These are phyloP conservation scores for Coniochaeta pulveracea DNA, from an alignment of 2,329 filamentous ascomycete genomes.

Conservation along the genomic window DNA sequence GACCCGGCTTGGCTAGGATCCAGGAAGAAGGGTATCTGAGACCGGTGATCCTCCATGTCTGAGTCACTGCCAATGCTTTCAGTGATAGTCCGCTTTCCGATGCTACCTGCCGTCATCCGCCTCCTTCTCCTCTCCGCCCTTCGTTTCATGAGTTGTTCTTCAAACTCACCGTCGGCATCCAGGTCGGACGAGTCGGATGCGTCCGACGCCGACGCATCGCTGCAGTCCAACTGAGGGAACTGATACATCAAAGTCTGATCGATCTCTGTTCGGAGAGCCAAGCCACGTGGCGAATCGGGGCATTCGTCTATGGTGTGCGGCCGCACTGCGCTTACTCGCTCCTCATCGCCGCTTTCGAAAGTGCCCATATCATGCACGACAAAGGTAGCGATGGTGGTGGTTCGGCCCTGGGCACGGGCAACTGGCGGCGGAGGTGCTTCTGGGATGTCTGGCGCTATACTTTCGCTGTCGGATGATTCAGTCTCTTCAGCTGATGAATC, in stretches of 20 bases:
- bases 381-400: constrained; percentile 16
- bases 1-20: constrained; percentile 30
- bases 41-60: constrained; percentile 27
- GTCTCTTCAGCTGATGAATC: constrained; percentile 16
- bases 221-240: constrained; percentile 33
- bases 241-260: constrained; percentile 31
- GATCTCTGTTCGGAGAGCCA: too few species aligned
- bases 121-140: constrained; percentile 30
- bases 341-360: constrained; percentile 32
- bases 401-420: too few species aligned
- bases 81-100: constrained; percentile 42
- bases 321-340: constrained; percentile 27
- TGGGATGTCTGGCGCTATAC: constrained; percentile 11
- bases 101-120: constrained; percentile 39
- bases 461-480: constrained; percentile 12
- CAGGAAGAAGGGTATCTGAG: constrained; percentile 22
- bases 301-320: too few species aligned
- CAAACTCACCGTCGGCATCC: constrained; percentile 22
- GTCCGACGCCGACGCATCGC: constrained; percentile 18
- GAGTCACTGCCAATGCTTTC: constrained; percentile 38
- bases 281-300: too few species aligned
- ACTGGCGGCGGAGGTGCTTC: constrained; percentile 7
- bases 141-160: constrained; percentile 26
- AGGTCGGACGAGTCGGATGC: constrained; percentile 24
- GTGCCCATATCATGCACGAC: constrained; percentile 32